Evolutionary conservation across 208 protist species (phyloP).

Genomic region (Crithidia fasciculata): DNA sequence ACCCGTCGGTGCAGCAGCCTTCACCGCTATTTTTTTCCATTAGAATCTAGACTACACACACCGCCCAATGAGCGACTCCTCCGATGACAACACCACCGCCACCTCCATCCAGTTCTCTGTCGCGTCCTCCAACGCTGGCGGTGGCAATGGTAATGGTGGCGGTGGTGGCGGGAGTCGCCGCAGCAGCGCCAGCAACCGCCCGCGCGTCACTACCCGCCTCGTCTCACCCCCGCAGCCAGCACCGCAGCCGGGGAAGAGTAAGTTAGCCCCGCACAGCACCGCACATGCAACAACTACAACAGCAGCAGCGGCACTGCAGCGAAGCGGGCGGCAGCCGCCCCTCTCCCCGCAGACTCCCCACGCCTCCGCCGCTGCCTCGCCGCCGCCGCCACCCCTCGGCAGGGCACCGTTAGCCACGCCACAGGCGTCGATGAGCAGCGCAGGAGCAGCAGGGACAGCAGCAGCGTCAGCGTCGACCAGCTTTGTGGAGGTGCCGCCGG

Average conservation of each 20-base stretch:
- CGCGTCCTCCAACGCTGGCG: conserved; percentile 6
- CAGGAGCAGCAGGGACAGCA: not conserved
- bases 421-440: not conserved
- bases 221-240: not conserved
- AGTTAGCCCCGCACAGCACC: not conserved
- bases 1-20: not conserved
- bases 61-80: conserved; percentile 15
- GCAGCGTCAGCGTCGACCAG: not conserved
- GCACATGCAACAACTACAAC: not conserved
- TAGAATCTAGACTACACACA: too few relatives aligned
- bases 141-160: not conserved
- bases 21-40: too few relatives aligned
- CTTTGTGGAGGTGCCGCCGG: not conserved
- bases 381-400: not conserved
- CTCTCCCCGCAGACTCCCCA: not conserved
- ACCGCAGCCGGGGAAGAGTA: not conserved
- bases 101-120: conserved; percentile 37
- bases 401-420: not conserved
- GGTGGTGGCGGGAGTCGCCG: conserved; percentile 7
- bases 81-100: conserved; percentile 9
- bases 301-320: not conserved
- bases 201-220: not conserved
- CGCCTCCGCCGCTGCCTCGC: not conserved
- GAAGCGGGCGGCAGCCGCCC: not conserved
- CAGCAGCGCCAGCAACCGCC: conserved; percentile 4